Base-by-base conservation (phyloP, 352 stramenopile genomes). In the Globisporangium spiculum region DNA sequence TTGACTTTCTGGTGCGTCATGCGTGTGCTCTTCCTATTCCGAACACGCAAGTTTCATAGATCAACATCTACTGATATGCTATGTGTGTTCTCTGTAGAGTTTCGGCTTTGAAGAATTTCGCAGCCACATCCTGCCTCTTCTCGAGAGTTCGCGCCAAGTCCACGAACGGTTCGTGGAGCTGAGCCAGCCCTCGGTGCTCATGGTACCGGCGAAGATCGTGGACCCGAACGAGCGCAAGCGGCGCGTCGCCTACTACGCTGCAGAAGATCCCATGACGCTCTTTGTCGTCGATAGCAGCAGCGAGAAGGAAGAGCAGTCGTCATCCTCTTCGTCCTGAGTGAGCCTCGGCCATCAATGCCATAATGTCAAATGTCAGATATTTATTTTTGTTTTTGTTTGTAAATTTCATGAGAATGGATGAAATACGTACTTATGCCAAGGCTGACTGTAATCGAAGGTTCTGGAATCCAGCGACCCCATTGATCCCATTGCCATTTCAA, bases 101-200 rank as follows among this genome's bases (percentile, higher is more conserved):
- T 71, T 88, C 55, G 86, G 86, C 1, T 92, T 92, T 68, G 83
- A 94, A 18, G 84, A 94, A 60, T 92, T 94, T 60, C 82, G 75
- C 46, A 85, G 76, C 52, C 86, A 92, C 56, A 66, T 92, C 32
- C 55, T 80, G 38, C 86, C 86, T 7, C 74, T 92, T 59, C 75
- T 94, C 38, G 74, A 83, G 50, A 71, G 71, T 24, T 94, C 86
- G 30, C 76, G 86, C 22, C 32, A 61, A 4, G 65, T 94, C 18
- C 77, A 82, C 73, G 63, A 67, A 5, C 80, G 84, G 68, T 92
- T 94, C 61, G 63, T 65, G 22, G 66, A 80, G n/a, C 60, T 89
- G 14, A 73, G 68, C 5, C 76, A 71, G 58, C 84, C 86, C 24
- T 92, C 86, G 10, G 83, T 94, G 36, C 75, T 94, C 20, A 71